A percentile compares a stretch with the other conserved stretches of the same genome.
phyloP scores from a whole-genome alignment of 2,329 filamentous ascomycete species.

The Talaromyces islandicus region DNA sequence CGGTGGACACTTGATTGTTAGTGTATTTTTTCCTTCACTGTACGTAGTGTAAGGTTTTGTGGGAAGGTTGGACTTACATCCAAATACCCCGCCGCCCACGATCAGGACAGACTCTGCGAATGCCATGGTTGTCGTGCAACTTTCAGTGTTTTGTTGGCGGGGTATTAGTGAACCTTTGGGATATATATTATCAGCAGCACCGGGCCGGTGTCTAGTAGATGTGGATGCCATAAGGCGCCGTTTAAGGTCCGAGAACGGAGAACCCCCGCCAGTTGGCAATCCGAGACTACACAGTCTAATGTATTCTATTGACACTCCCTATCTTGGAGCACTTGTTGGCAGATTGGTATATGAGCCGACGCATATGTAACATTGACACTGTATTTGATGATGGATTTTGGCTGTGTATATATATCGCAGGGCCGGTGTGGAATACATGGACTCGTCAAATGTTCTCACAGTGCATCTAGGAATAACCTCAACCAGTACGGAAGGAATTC shows the following conservation, averaged over 20 bases:
- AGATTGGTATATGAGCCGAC: too few relatives aligned
- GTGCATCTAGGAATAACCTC: not conserved
- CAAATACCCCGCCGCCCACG: constrained; percentile 39
- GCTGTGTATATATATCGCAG: too few relatives aligned
- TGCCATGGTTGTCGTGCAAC: not conserved
- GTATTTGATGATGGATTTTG: too few relatives aligned
- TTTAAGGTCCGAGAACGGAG: not conserved
- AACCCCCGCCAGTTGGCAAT: too few relatives aligned
- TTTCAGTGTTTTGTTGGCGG: not conserved
- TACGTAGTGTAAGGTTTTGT: not conserved
- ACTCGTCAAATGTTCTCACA: not conserved
- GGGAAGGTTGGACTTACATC: constrained; percentile 23
- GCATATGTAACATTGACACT: too few relatives aligned
- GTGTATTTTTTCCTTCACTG: too few relatives aligned
- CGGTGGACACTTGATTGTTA: constrained; percentile 49
- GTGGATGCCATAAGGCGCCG: not conserved
- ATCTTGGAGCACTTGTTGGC: too few relatives aligned
- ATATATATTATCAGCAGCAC: too few relatives aligned
- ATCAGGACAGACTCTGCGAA: constrained; percentile 34
- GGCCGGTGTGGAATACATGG: too few relatives aligned
- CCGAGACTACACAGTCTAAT: too few relatives aligned
- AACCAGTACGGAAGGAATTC: not conserved
- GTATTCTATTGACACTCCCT: too few relatives aligned
- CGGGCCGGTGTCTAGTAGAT: not conserved
- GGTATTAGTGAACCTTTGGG: not conserved